Conservation (phyloP, 2,329 filamentous ascomycete species). For the Pyrenophora tritici-repentis region DNA sequence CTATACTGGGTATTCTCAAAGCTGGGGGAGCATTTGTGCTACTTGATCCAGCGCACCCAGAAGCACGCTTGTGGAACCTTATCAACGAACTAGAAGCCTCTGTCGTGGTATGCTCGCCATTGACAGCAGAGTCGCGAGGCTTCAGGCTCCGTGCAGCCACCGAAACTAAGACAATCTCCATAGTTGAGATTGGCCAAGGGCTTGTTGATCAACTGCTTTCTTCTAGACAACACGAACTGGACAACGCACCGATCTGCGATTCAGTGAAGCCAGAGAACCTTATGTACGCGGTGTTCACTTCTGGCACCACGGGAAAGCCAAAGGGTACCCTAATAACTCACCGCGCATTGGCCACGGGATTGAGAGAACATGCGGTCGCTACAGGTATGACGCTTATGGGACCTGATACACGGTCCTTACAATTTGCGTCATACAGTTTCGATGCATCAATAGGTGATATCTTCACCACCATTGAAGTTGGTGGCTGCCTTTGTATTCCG, state of each 20-base stretch:
- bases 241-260: neutral
- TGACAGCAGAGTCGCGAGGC: neutral
- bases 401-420: neutral
- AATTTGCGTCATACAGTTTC: neutral
- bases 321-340: neutral
- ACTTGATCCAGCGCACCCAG: neutral
- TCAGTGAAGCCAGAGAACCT: neutral
- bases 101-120: neutral
- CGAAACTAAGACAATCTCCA: neutral
- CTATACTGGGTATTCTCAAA: too few relatives aligned
- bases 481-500: neutral
- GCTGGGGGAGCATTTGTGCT: too few relatives aligned
- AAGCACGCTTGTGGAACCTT: neutral
- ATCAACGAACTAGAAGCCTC: neutral
- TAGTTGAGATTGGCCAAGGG: neutral
- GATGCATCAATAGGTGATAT: neutral
- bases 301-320: neutral
- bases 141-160: neutral
- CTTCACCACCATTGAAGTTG: neutral
- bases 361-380: neutral
- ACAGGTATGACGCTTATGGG: neutral
- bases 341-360: neutral
- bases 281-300: neutral
- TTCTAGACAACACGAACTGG: neutral
- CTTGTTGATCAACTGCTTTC: neutral